Conservation (phyloP, 805 yeast genomes). For the Sugiyamaella valdiviana region DNA sequence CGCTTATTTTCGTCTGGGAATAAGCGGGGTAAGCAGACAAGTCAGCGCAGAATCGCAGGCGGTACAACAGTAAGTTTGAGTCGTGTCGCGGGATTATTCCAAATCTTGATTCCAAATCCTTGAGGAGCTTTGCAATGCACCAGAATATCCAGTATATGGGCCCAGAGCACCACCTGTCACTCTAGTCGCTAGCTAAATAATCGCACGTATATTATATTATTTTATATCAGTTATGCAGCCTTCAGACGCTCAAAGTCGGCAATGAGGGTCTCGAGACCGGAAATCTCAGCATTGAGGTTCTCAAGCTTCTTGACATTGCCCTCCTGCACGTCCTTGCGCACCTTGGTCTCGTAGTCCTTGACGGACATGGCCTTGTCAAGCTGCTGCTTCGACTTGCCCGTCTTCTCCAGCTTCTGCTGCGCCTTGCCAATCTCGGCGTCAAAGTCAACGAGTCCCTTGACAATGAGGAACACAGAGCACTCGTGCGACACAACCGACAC, state of each 20-base stretch:
- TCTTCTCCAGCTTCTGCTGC: conserved; percentile 63
- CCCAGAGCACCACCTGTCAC: too few relatives aligned
- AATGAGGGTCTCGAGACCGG: conserved; percentile 82
- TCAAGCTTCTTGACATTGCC: conserved; percentile 63
- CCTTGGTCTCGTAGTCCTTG: conserved; percentile 81
- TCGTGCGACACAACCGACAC: conserved; percentile 73
- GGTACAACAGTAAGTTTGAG: too few relatives aligned
- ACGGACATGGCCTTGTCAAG: conserved; percentile 64
- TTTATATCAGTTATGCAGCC: conserved; percentile 31
- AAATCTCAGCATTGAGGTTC: conserved; percentile 75
- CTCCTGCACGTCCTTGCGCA: conserved; percentile 73
- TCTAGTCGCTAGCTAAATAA: too few relatives aligned
- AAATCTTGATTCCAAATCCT: too few relatives aligned
- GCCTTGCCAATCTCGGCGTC: conserved; percentile 88
- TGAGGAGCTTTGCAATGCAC: too few relatives aligned
- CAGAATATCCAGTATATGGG: too few relatives aligned
- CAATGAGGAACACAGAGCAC: conserved; percentile 81
- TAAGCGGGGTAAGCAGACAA: too few relatives aligned
- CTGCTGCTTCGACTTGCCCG: conserved; percentile 51
- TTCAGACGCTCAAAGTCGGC: conserved; percentile 75
- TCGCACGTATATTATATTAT: neutral
- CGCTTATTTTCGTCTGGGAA: neutral
- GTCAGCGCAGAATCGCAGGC: too few relatives aligned
- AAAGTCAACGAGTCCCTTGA: conserved; percentile 89
- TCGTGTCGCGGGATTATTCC: too few relatives aligned